phyloP scores from a whole-genome alignment of 2,329 filamentous ascomycete species.

The Scytalidium lignicola region DNA sequence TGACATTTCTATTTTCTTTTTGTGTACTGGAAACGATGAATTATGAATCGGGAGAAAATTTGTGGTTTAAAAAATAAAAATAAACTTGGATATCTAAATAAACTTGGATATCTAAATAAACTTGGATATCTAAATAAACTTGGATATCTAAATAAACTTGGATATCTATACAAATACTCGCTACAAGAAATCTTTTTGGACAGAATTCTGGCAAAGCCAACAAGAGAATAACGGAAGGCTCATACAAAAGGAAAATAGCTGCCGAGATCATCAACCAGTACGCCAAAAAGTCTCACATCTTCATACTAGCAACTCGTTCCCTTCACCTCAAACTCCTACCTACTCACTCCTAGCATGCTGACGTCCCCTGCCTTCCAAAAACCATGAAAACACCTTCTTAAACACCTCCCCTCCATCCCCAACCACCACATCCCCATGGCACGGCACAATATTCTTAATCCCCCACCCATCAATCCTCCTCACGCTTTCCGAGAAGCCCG shows the following conservation, averaged over 20 bases:
- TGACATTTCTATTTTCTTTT: too few species aligned
- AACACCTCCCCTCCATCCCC: slow-evolving; percentile 68
- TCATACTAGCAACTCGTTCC: not conserved
- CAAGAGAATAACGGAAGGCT: too few species aligned
- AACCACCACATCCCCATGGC: slow-evolving; percentile 88
- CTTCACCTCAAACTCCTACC: not conserved
- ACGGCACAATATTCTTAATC: slow-evolving; percentile 80
- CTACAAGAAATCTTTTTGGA: too few species aligned
- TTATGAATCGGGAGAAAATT: too few species aligned
- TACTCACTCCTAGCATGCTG: not conserved
- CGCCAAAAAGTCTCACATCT: slow-evolving; percentile 1
- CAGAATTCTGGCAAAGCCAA: too few species aligned
- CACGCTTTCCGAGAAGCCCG: slow-evolving; percentile 65
- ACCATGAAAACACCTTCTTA: slow-evolving; percentile 76
- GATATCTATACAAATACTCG: too few species aligned
- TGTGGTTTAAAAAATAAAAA: too few species aligned
- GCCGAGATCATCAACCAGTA: slow-evolving; percentile 5
- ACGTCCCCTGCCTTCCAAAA: slow-evolving; percentile 47
- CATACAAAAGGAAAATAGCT: not conserved
- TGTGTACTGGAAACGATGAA: too few species aligned
- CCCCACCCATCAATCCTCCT: slow-evolving; percentile 71
- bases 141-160: too few species aligned
- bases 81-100: too few species aligned
- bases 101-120: too few species aligned
- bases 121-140: too few species aligned